Evolutionary conservation across 2,329 filamentous ascomycete genomes (phyloP).

Genomic region (Colletotrichum sp.): DNA sequence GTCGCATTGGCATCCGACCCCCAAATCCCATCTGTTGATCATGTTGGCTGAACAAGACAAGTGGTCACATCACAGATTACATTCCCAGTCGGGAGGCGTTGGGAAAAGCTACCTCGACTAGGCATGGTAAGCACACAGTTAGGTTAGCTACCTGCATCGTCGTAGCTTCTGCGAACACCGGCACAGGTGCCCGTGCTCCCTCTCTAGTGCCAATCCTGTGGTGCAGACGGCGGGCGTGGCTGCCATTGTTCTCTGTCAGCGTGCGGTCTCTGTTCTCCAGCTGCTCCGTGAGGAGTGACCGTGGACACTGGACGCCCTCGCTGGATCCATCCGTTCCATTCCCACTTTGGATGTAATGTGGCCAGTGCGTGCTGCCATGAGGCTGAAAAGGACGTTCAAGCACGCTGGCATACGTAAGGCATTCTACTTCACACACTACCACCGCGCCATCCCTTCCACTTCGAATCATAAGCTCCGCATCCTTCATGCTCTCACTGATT

Average conservation of each 20-base stretch:
- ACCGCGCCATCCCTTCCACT: neutral
- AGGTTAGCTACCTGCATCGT: neutral
- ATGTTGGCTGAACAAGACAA: neutral
- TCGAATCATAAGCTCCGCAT: neutral
- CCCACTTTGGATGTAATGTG: neutral
- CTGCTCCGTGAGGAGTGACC: neutral
- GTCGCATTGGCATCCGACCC: neutral
- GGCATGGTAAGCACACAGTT: neutral
- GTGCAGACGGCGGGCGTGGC: neutral
- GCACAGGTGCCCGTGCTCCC: neutral
- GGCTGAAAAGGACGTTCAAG: neutral
- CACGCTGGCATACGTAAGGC: neutral
- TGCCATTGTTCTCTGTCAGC: neutral
- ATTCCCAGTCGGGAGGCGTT: neutral
- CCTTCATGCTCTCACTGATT: neutral
- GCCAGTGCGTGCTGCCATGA: slow-evolving; percentile 5
- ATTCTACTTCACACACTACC: neutral
- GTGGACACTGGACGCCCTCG: neutral
- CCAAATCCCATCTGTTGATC: neutral
- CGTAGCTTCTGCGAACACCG: neutral
- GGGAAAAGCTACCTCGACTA: neutral
- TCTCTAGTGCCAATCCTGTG: neutral
- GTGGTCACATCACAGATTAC: neutral
- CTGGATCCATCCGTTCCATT: neutral
- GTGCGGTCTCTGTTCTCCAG: neutral